phyloP scores from a whole-genome alignment of 352 stramenopile species.

The Globisporangium paroecandrum region DNA sequence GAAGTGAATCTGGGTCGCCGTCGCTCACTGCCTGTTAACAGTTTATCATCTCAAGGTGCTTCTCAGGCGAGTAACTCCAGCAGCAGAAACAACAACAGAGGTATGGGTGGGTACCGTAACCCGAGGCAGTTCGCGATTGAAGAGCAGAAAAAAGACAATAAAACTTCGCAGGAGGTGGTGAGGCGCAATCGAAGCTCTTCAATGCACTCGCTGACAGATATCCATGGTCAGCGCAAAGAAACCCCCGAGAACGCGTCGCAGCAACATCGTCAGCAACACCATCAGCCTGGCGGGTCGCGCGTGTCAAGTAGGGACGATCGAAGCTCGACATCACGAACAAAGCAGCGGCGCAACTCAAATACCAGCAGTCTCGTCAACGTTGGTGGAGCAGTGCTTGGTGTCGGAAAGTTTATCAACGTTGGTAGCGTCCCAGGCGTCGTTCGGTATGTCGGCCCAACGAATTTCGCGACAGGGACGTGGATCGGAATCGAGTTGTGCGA shows the following conservation, averaged over 20 bases:
- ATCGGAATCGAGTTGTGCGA: conserved; percentile 68
- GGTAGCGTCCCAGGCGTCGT: conserved; percentile 58
- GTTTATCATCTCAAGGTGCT: conserved; percentile 16
- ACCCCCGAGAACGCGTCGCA: neutral
- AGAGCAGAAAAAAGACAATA: neutral
- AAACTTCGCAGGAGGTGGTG: neutral
- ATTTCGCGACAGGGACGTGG: conserved; percentile 64
- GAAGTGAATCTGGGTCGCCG: conserved; percentile 15
- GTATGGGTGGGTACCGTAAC: neutral
- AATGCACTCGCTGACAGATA: conserved; percentile 43
- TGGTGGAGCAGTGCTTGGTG: conserved; percentile 35
- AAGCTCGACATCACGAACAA: neutral
- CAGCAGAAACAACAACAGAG: conserved; percentile 14
- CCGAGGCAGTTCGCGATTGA: conserved; percentile 7
- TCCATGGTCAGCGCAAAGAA: conserved; percentile 21
- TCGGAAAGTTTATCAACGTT: conserved; percentile 58
- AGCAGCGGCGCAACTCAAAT: conserved; percentile 34
- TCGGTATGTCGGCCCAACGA: conserved; percentile 60
- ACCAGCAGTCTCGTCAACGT: conserved; percentile 35
- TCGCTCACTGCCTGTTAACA: conserved; percentile 49
- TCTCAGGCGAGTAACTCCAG: neutral
- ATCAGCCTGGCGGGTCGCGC: neutral
- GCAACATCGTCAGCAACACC: neutral
- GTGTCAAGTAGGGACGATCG: neutral
- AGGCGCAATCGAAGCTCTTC: conserved; percentile 21